phyloP scores from a whole-genome alignment of 495 filamentous ascomycete species.

The Talaromyces wortmannii region DNA sequence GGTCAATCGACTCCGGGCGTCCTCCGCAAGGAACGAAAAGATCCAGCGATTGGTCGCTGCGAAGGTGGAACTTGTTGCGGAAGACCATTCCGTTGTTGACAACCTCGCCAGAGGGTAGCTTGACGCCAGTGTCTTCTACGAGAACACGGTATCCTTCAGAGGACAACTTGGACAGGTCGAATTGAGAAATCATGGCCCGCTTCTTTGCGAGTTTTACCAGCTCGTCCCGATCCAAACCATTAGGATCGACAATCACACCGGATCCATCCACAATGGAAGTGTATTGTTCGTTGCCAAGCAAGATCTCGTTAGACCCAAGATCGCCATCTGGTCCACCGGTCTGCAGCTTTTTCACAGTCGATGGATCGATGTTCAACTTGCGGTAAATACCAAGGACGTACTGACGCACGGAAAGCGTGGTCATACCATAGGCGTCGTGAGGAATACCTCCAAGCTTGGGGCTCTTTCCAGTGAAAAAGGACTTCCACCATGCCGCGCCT shows the following conservation, averaged over 20 bases:
- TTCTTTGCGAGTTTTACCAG: slow-evolving; percentile 77
- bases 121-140: slow-evolving; percentile 82
- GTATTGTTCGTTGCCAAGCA: slow-evolving; percentile 93
- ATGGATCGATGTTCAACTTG: slow-evolving; percentile 81
- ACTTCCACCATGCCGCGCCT: slow-evolving; percentile 98
- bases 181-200: slow-evolving; percentile 84
- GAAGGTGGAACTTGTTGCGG: slow-evolving; percentile 94
- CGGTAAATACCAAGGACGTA: slow-evolving; percentile 96
- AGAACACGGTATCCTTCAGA: slow-evolving; percentile 85
- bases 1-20: slow-evolving; percentile 92
- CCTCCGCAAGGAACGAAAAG: slow-evolving; percentile 95
- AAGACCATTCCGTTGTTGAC: slow-evolving; percentile 89
- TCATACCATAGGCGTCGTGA: slow-evolving; percentile 96
- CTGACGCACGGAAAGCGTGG: slow-evolving; percentile 90
- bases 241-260: slow-evolving; percentile 88
- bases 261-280: slow-evolving; percentile 88
- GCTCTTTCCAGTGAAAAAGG: slow-evolving; percentile 98
- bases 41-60: slow-evolving; percentile 68
- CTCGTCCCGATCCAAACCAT: slow-evolving; percentile 80
- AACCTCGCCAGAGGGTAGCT: slow-evolving; percentile 76
- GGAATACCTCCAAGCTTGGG: slow-evolving; percentile 94
- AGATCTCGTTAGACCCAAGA: slow-evolving; percentile 94
- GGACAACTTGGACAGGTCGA: slow-evolving; percentile 80
- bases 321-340: slow-evolving; percentile 97
- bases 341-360: slow-evolving; percentile 83